Base-by-base conservation (phyloP, 2,329 filamentous ascomycete species). In the Rhynchosporium agropyri region DNA sequence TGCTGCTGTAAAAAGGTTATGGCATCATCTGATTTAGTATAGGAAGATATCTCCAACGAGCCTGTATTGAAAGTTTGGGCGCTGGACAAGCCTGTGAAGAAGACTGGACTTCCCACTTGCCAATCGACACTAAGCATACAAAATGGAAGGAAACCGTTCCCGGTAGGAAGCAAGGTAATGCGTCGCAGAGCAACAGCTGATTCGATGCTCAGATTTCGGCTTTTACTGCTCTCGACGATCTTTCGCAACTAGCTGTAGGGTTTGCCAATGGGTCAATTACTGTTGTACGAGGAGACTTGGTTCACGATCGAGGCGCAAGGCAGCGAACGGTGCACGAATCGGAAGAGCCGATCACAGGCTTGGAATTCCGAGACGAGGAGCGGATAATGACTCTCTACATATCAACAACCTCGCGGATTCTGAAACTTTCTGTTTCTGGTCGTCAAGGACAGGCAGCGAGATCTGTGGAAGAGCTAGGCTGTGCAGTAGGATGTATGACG, bases 21-120 rank as follows among this genome's bases (percentile, higher is more conserved):
- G n/a, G 28, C 20, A 20, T 61, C 74, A 20, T 61, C 74, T 79
- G 69, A 78, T 64, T 26, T 7, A 0, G 71, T 81, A 50, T 75
- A 89, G 77, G 95, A 99, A 77, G 93, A 98, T 72, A 80, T 97
- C 58, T 90, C 90, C 45, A 89, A 85, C 71, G 92, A 98, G 71
- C 94, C 95, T 0, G 84, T 94, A 26, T 78, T 99, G 64, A 98
- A 97, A 76, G 94, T 98, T n/a, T 99, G 95, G 95, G 94, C 92
- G 28, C 81, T 99, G 70, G 93, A 98, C 75, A 96, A 93, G 77
- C 83, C 89, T 3, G 92, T 96, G 69, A 98, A 95, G 83, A 98
- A 96, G 82, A 96, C 91, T 4, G 92, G 92, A 48, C 81, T 89
- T 65, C 95, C 95, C 15, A 91, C 89, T 45, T 98, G 95, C 74